These are phyloP conservation scores for Nothophytophthora sp. DNA, from an alignment of 352 stramenopile species.

Conservation along the genomic window DNA sequence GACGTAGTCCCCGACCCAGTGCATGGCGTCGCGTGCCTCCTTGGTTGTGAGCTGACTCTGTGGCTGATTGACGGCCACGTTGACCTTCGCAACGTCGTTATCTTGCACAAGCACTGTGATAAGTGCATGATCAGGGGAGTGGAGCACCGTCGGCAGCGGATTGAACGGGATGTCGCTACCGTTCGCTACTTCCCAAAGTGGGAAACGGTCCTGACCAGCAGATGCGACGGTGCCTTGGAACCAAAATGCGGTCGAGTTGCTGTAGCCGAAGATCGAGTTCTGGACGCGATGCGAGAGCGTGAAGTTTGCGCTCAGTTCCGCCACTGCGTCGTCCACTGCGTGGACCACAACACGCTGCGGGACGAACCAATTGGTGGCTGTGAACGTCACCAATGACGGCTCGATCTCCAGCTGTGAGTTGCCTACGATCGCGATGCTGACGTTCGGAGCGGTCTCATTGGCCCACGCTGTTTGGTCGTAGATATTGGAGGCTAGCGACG, in stretches of 20 bases:
- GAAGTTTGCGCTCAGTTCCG: conserved; percentile 32
- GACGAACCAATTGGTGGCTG: conserved; percentile 58
- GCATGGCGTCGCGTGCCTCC: conserved; percentile 38
- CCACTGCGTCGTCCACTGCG: conserved; percentile 49
- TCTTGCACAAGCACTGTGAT: conserved; percentile 58
- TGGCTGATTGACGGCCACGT: conserved; percentile 43
- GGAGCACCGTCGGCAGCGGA: conserved; percentile 43
- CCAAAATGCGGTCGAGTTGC: conserved; percentile 63
- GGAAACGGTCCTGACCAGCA: conserved; percentile 16
- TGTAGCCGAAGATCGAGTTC: conserved; percentile 47
- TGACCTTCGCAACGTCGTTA: conserved; percentile 48
- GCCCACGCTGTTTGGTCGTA: conserved; percentile 30
- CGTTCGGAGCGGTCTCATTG: conserved; percentile 18
- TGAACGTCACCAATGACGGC: conserved; percentile 66
- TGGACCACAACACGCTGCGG: conserved; percentile 52
- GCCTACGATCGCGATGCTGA: conserved; percentile 60
- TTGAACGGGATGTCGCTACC: conserved; percentile 59
- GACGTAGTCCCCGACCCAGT: conserved; percentile 61
- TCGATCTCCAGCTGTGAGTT: conserved; percentile 51
- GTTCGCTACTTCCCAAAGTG: conserved; percentile 21
- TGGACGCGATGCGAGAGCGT: conserved; percentile 62
- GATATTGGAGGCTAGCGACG: conserved; percentile 24
- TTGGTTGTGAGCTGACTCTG: conserved; percentile 30
- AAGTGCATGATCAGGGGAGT: conserved; percentile 40
- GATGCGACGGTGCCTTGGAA: conserved; percentile 28